Evolutionary conservation across 306 rosid species (phyloP).

Genomic region (Fragaria ananassa): DNA sequence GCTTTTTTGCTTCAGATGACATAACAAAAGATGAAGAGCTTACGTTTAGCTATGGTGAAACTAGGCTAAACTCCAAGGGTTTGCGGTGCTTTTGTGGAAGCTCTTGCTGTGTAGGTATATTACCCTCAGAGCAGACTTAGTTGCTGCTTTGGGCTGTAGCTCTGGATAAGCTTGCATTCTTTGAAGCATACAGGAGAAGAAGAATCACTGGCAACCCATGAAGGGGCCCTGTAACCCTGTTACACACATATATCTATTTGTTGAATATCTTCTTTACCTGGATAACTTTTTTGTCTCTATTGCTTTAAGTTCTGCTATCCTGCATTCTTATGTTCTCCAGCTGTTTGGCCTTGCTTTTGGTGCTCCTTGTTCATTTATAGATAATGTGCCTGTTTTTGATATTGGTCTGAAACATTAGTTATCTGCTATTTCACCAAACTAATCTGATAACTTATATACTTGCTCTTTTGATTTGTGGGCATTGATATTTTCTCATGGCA

Average conservation of each 20-base stretch:
- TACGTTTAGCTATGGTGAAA: constrained; percentile 83
- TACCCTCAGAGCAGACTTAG: constrained; percentile 77
- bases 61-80: constrained; percentile 46
- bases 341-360: not conserved
- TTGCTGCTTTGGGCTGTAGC: not conserved
- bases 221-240: not conserved
- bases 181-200: not conserved
- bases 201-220: not conserved
- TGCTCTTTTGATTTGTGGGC: not conserved
- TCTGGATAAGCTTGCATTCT: not conserved
- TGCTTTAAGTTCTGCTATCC: too few species aligned
- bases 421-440: not conserved
- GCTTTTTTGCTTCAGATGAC: constrained; percentile 64
- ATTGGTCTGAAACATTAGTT: not conserved
- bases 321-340: not conserved
- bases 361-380: not conserved
- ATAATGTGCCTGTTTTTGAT: not conserved
- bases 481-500: not conserved
- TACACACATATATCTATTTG: not conserved
- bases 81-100: constrained; percentile 71
- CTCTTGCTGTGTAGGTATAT: constrained; percentile 62
- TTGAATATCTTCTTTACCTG: not conserved
- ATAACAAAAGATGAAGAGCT: constrained; percentile 66
- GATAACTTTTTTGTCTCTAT: too few species aligned
- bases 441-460: not conserved